Evolutionary conservation across 169 alveolate genomes (phyloP), one percentile per base, ranked within the genome.

Genomic region (Plasmodium cynomolgi): DNA sequence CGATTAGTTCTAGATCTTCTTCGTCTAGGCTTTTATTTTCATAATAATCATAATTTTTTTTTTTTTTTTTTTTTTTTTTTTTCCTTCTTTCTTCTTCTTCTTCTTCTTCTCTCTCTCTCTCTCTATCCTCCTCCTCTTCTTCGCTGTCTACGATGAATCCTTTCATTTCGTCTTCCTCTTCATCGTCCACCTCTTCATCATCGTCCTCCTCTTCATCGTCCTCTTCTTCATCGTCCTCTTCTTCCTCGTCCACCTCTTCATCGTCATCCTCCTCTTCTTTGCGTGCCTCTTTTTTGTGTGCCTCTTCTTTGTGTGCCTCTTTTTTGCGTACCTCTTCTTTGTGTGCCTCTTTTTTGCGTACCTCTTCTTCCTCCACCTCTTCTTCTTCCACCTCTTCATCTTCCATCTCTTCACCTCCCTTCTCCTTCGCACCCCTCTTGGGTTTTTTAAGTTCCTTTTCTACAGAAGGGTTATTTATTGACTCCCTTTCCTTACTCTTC

Each of bases 1-100:
- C 98, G 5, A 96, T 96, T 26, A 96, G 81, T 72, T 93, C 97
- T 80, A 96, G 71, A 41, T 96, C 98, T 77, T 96, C 98, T 75
- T 96, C 98, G 83, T 96, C 98, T 91, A 96, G 81, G 56, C 95
- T 93, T 68, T 95, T 90, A 54, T 83, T 92, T 84, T 84, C 95
- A 80, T 79, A 84, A 47, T 92, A 83, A 37, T 96, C 97, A 50
- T 96, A 96, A 54, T 95, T 95, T 81, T 96, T 96, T 34, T 92
- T 85, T 79, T 85, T 92, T 50, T 85, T 92, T 84, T 85, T 84
- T 29, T 92, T 85, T 34, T 84, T 83, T 37, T 95, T 94, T 41
- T 96, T 96, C 13, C 39, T 20, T 39, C n/a, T 23, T 3, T 13
- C 50, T n/a, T 13, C 81, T 33, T 93, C 97, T 62, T 96, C 96